Evolutionary conservation across 2,329 filamentous ascomycete genomes (phyloP), one percentile per base, ranked within the genome.

Genomic region (Ambrosiella beaveri): DNA sequence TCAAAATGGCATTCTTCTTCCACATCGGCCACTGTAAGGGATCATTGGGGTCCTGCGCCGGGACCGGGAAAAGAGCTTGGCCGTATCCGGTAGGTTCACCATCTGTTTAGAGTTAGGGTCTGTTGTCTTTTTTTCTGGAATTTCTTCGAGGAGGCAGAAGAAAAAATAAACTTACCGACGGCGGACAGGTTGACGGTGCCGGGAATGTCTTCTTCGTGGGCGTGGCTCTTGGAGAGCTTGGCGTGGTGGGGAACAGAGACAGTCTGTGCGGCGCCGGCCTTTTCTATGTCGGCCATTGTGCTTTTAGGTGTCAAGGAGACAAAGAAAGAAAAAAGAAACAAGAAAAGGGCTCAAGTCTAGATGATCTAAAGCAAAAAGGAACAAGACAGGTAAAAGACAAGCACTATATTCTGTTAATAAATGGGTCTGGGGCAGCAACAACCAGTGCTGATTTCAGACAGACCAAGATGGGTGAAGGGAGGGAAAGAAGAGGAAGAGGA

Each of bases 1-100:
- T 65, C 8, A 82, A 68, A 52, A 82, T 81, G 64, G 73, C 70
- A 1, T 71, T 74, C 66, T 82, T 82, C 69, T 79, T 81, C 63
- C 68, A 71, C 36, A 67, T 69, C 1, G 75, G 65, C 79, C 79
- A 82, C 70, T 78, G 74, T 8, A 81, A 69, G 7, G 79, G 79
- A 64, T 82, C 78, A 60, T 82, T 82, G 1, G 79, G 79, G 63
- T 81, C 78, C 57, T 79, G 74, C 1, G 78, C 75, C 1, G 79
- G 79, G 0, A 81, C 78, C 1, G 79, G 79, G 62, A 76, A 82
- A 2, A 82, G 70, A 1, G 79, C 79, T 65, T 81, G 78, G 19
- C 79, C 79, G 60, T 78, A 78, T 0, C 70, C 77, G 0, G 77
- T 78, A 62, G 81, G 78, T 63, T 81, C 78, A 51, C 77, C 78